Evolutionary conservation across 805 yeast genomes (phyloP), one percentile per base, ranked within the genome.

Genomic region (Candida methanosorbosa): DNA sequence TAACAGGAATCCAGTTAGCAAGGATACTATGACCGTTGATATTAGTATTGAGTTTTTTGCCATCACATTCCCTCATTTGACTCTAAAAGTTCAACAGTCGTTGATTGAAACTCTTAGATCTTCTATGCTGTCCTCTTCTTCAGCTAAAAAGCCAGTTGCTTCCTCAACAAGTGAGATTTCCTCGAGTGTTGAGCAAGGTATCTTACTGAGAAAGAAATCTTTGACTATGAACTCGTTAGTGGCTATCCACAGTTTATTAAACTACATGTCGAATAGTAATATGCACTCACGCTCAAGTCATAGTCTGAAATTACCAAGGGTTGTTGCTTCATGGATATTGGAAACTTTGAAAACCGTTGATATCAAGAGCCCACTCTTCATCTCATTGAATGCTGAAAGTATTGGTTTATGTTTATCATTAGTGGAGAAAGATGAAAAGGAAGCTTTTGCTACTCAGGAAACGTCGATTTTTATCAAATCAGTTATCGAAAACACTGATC

Each of bases 31-130:
- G 33, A 57, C 83, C 3, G 70, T 86, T n/a, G 95, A 90, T 56
- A 52, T 71, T 2, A 79, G 96, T 0, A 76, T 90, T 48, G 86
- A 81, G 39, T 64, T 88, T 2, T 84, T 87, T 50, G 75, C 83
- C 5, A 50, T 70, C 8, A 66, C 81, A 1, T 81, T 90, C 43
- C 84, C 94, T 0, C 63, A 67, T 38, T 69, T 90, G 44, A 75
- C 88, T 7, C 58, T 74, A 4, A 83, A 85, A 41, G 81, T 92
- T 35, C 97, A 90, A 49, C 78, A 81, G 38, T 86, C 97, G 1
- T 66, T 92, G n/a, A 56, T 92, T 16, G 97, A 90, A 48, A 83
- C 78, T 35, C 57, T 92, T 41, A 70, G 87, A 43, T 63, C 79
- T 4, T 64, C 69, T 14, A 40, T 79, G 25, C 61, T 71, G 32